These are phyloP conservation scores for Termitomyces sp. DNA, from an alignment of 768 basidiomycete genomes.

Conservation along the genomic window DNA sequence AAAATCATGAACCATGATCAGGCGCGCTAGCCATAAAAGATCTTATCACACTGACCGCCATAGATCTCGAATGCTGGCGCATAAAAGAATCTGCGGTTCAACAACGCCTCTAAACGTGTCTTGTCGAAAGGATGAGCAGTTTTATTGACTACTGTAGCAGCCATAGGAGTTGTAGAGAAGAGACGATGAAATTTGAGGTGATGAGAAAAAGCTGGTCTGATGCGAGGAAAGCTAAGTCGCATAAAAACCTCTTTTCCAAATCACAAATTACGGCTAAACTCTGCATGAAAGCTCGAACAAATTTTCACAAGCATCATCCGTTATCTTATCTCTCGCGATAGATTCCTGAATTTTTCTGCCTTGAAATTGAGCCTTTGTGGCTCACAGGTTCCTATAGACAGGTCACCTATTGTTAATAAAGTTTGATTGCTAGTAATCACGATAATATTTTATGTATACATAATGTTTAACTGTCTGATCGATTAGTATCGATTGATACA, in stretches of 20 bases:
- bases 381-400: background rate
- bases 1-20: background rate
- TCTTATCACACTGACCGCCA: constrained; percentile 62
- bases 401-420: too few species aligned
- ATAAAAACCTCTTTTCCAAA: constrained; percentile 15
- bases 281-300: background rate
- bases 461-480: background rate
- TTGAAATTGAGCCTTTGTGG: background rate
- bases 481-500: background rate
- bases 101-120: constrained; percentile 73
- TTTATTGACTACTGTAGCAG: constrained; percentile 59
- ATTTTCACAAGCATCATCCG: background rate
- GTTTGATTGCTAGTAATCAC: too few species aligned
- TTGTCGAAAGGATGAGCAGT: constrained; percentile 88
- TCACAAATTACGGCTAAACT: constrained; percentile 3
- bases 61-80: constrained; percentile 99
- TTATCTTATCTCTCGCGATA: constrained; percentile 8
- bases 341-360: background rate
- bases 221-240: constrained; percentile 18
- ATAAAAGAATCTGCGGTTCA: constrained; percentile 94
- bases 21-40: background rate
- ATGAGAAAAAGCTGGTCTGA: constrained; percentile 17
- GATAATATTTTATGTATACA: background rate
- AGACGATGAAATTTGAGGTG: constrained; percentile 12
- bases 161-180: constrained; percentile 17